Percentiles rank a stretch among this genome's conserved stretches.
phyloP scores from a whole-genome alignment of 2,329 filamentous ascomycete species.

The Alternaria arbusti region DNA sequence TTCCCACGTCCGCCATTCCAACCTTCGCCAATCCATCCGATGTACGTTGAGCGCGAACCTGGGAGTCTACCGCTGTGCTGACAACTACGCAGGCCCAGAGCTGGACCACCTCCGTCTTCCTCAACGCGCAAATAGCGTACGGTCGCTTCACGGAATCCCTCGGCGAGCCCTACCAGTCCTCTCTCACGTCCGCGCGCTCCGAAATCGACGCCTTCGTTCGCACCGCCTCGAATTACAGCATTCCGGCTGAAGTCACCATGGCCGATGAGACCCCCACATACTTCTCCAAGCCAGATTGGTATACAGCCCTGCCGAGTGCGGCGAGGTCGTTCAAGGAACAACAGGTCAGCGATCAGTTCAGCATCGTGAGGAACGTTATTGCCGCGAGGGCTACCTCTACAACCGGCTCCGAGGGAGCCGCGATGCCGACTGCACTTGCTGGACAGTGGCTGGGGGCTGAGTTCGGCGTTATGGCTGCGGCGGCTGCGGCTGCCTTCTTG shows the following conservation, averaged over 20 bases:
- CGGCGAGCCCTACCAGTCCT: slow-evolving; percentile 35
- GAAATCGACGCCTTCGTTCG: slow-evolving; percentile 34
- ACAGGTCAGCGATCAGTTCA: slow-evolving; percentile 40
- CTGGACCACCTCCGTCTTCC: slow-evolving; percentile 38
- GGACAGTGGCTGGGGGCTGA: slow-evolving; percentile 25
- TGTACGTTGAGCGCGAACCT: slow-evolving; percentile 11
- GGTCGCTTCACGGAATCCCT: slow-evolving; percentile 25
- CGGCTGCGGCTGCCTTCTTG: slow-evolving; percentile 35
- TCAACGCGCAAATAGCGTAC: slow-evolving; percentile 35
- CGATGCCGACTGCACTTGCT: slow-evolving; percentile 25
- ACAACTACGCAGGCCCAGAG: slow-evolving; percentile 20
- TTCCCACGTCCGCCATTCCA: slow-evolving; percentile 35
- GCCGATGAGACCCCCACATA: slow-evolving; percentile 27
- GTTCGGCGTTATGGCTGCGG: slow-evolving; percentile 38
- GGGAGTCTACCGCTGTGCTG: background rate
- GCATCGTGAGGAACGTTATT: slow-evolving; percentile 34
- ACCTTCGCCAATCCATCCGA: slow-evolving; percentile 30
- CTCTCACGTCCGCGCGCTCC: slow-evolving; percentile 32
- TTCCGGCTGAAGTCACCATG: slow-evolving; percentile 35
- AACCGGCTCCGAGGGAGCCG: slow-evolving; percentile 24
- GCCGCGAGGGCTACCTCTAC: slow-evolving; percentile 18
- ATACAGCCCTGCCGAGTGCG: slow-evolving; percentile 35
- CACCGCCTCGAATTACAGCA: slow-evolving; percentile 32
- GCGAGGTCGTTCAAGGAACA: slow-evolving; percentile 40
- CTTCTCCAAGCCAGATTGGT: slow-evolving; percentile 35